These are phyloP conservation scores for Phytopythium sindhum DNA, from an alignment of 352 stramenopile species.

Conservation along the genomic window DNA sequence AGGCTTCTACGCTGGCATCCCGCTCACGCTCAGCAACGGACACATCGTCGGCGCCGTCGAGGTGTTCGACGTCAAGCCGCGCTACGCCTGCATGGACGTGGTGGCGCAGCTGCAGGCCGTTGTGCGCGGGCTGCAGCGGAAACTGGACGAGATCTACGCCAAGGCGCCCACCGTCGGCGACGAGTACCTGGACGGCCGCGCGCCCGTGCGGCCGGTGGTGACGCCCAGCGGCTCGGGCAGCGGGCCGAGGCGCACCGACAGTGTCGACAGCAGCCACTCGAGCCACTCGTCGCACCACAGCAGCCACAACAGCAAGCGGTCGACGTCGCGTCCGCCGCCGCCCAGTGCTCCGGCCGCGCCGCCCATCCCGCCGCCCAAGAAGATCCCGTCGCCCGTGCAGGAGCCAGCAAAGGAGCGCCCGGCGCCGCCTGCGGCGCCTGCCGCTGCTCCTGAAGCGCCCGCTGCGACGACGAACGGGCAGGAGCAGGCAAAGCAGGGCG, in stretches of 20 bases:
- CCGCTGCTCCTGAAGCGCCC: slow-evolving; percentile 7
- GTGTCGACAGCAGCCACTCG: slow-evolving; percentile 6
- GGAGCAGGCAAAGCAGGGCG: slow-evolving; percentile 19
- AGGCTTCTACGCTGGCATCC: slow-evolving; percentile 69
- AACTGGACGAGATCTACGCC: slow-evolving; percentile 29
- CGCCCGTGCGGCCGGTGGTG: not conserved
- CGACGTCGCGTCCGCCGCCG: slow-evolving; percentile 18
- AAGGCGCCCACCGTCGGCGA: slow-evolving; percentile 5
- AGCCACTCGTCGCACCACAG: slow-evolving; percentile 19
- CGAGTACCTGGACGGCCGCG: not conserved
- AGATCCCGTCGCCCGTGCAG: slow-evolving; percentile 16
- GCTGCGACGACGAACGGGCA: slow-evolving; percentile 1
- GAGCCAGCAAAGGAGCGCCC: not conserved
- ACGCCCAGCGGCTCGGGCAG: slow-evolving; percentile 12
- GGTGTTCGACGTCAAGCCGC: slow-evolving; percentile 39
- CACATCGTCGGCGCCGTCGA: slow-evolving; percentile 59
- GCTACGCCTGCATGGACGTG: slow-evolving; percentile 45
- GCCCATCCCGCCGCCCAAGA: slow-evolving; percentile 36
- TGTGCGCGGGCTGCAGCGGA: slow-evolving; percentile 45
- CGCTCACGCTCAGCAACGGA: slow-evolving; percentile 44
- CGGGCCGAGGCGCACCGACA: not conserved
- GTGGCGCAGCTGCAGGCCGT: slow-evolving; percentile 53
- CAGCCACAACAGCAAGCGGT: slow-evolving; percentile 17
- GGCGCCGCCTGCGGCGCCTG: not conserved
- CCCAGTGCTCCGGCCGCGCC: slow-evolving; percentile 25